A percentile compares a stretch with the other conserved stretches of the same genome.
Evolutionary conservation across 1,139 yeast genomes (phyloP).

Genomic region (Hanseniaspora gamundiae): DNA sequence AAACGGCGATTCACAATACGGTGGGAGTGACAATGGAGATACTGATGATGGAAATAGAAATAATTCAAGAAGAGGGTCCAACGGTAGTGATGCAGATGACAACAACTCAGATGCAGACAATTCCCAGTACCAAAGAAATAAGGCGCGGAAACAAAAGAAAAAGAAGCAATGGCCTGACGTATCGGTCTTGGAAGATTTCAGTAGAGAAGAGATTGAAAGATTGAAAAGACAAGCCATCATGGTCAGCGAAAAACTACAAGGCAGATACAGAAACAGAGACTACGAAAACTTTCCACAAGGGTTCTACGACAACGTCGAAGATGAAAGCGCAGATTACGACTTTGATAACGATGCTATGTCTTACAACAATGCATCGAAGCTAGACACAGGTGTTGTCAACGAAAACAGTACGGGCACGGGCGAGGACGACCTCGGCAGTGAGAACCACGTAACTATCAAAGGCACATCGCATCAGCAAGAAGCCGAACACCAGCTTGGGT

Average conservation of each 20-base stretch:
- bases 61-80: slow-evolving; percentile 2
- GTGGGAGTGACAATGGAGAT: slow-evolving; percentile 5
- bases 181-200: slow-evolving; percentile 59
- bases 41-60: no score
- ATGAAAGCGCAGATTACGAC: neutral
- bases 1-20: slow-evolving; percentile 13
- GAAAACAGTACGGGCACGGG: neutral
- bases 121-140: slow-evolving; percentile 10
- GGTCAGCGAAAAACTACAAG: neutral
- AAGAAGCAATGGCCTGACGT: slow-evolving; percentile 69
- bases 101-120: neutral
- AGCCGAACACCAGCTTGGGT: slow-evolving; percentile 22
- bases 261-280: slow-evolving; percentile 10
- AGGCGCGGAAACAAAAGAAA: slow-evolving; percentile 11
- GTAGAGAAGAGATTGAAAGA: slow-evolving; percentile 51
- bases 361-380: neutral
- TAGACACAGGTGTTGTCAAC: neutral
- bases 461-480: neutral
- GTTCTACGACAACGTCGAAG: neutral
- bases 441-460: neutral
- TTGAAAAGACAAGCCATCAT: slow-evolving; percentile 31
- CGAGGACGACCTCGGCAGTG: neutral
- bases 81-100: neutral
- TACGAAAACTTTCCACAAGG: neutral
- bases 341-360: neutral